Evolutionary conservation across 441 rosid species (phyloP), one percentile per base, ranked within the genome.

Genomic region (Hura crepitans): DNA sequence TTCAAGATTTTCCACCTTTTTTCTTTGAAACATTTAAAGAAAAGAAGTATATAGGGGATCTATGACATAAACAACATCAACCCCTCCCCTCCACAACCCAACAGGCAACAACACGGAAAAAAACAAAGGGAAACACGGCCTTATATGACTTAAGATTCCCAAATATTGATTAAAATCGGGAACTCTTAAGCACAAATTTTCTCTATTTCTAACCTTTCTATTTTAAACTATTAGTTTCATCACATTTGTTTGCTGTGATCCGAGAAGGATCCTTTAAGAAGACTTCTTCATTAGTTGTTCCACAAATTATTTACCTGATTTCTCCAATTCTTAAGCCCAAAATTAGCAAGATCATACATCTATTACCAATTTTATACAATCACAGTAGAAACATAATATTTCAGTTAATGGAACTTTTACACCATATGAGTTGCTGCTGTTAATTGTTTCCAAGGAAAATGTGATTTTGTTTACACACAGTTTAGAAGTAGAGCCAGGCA

Each of bases 401-500:
- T 39, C 51, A 22, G 62, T 17, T 14, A 33, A 54, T 14, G 20
- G n/a, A 35, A 54, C 1, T n/a, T 37, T 10, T 42, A 51, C 33
- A 22, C 51, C 20, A 22, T 33, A 3, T 53, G 37, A 17, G 46
- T 39, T 54, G 18, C 33, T 33, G 28, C 11, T 1, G 2, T 66
- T 11, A 65, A 33, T 31, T 66, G 27, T n/a, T 55, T 27, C 46
- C 25, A 10, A 47, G 69, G 18, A 46, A 56, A 27, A 50, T 15
- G 17, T 31, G 50, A 65, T 7, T 68, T 45, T 45, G 22, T 22
- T 67, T 53, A n/a, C 68, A 65, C 11, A 59, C 69, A 27, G 4
- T 55, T 23, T 53, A 67, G 69, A 33, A 53, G 62, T 46, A 71
- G 68, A 62, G 62, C 62, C 51, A 72, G 54, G 68, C 79, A 72